A percentile compares a stretch with the other conserved stretches of the same genome.
These are phyloP conservation scores for Pyronema domesticum DNA, from an alignment of 495 filamentous ascomycete species.

Conservation along the genomic window DNA sequence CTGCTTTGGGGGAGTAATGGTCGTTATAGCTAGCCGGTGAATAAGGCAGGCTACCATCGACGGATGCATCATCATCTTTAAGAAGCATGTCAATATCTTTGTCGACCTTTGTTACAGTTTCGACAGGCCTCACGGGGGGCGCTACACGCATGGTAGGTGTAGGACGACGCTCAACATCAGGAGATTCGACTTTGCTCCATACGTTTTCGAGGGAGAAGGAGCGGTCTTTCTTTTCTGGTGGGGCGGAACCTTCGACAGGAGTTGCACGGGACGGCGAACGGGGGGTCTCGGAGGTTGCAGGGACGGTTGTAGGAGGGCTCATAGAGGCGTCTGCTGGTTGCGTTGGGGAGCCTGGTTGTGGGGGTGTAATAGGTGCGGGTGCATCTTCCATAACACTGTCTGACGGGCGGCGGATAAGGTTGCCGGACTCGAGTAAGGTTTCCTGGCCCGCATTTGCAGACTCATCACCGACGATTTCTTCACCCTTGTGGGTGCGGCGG, in stretches of 20 bases:
- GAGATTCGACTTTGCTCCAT: slow-evolving; percentile 36
- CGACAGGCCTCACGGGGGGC: slow-evolving; percentile 32
- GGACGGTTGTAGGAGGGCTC: slow-evolving; percentile 13
- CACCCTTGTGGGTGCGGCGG: slow-evolving; percentile 84
- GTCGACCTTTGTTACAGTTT: slow-evolving; percentile 39
- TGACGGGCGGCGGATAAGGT: slow-evolving; percentile 8
- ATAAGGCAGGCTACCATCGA: slow-evolving; percentile 59
- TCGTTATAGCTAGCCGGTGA: slow-evolving; percentile 58
- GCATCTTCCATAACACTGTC: slow-evolving; percentile 4
- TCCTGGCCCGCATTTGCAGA: slow-evolving; percentile 16
- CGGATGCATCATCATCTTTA: slow-evolving; percentile 56
- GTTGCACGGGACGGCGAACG: slow-evolving; percentile 1
- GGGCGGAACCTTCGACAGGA: background rate
- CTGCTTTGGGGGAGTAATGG: slow-evolving; percentile 30
- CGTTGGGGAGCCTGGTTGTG: background rate
- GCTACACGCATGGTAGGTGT: slow-evolving; percentile 23
- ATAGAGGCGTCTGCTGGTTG: slow-evolving; percentile 11
- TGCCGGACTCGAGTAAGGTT: slow-evolving; percentile 13
- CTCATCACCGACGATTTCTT: slow-evolving; percentile 66
- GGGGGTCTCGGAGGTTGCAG: slow-evolving; percentile 7
- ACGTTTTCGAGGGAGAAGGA: slow-evolving; percentile 39
- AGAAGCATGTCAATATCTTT: slow-evolving; percentile 81
- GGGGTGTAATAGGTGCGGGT: background rate
- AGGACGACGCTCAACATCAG: slow-evolving; percentile 26
- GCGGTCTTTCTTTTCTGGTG: slow-evolving; percentile 14